A percentile compares a stretch with the other conserved stretches of the same genome.
These are phyloP conservation scores for Hymenoscyphus occultus DNA, from an alignment of 2,329 filamentous ascomycete genomes.

Conservation along the genomic window DNA sequence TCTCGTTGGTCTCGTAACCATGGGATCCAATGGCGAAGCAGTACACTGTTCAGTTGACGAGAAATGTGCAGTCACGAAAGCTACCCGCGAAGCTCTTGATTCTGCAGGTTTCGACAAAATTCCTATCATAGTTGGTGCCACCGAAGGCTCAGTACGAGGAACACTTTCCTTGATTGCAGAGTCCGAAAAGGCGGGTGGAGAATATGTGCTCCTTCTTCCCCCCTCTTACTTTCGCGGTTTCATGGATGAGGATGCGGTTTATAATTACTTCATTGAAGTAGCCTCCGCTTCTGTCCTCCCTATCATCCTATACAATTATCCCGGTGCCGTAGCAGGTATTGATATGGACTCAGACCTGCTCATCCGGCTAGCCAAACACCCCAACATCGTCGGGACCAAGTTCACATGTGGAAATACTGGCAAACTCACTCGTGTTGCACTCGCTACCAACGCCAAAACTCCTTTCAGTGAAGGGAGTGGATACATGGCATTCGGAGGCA, in stretches of 20 bases:
- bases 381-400: slow-evolving; percentile 84
- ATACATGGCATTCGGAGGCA: slow-evolving; percentile 85
- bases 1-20: slow-evolving; percentile 76
- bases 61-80: slow-evolving; percentile 69
- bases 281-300: slow-evolving; percentile 74
- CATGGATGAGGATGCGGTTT: slow-evolving; percentile 67
- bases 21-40: slow-evolving; percentile 90
- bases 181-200: slow-evolving; percentile 66
- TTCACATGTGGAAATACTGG: slow-evolving; percentile 91
- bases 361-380: slow-evolving; percentile 73
- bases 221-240: slow-evolving; percentile 80
- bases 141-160: slow-evolving; percentile 75
- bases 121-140: slow-evolving; percentile 81
- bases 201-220: slow-evolving; percentile 76
- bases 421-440: slow-evolving; percentile 79
- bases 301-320: slow-evolving; percentile 89
- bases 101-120: slow-evolving; percentile 71
- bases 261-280: slow-evolving; percentile 63
- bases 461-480: slow-evolving; percentile 56
- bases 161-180: slow-evolving; percentile 73
- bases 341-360: slow-evolving; percentile 88
- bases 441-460: slow-evolving; percentile 68
- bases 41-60: slow-evolving; percentile 79
- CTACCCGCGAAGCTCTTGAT: slow-evolving; percentile 78
- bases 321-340: slow-evolving; percentile 79